Evolutionary conservation across 169 alveolate genomes (phyloP), one percentile per base, ranked within the genome.

Genomic region (Babesia ovis): DNA sequence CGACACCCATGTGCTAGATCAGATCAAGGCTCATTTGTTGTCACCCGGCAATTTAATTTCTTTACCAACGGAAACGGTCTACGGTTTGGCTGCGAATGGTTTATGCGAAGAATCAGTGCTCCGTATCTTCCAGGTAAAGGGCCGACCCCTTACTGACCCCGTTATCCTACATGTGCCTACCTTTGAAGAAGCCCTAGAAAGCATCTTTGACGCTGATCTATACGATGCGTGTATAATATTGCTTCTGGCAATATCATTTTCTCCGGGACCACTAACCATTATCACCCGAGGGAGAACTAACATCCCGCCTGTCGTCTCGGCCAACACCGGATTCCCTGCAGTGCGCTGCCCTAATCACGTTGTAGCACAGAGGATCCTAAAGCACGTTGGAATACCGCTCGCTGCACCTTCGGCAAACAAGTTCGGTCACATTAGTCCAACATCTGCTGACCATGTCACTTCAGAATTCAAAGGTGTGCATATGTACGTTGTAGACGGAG

Each of bases 371-470:
- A 84, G 86, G 55, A 73, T 97, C 23, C 85, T 97, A 16, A 77
- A 86, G 74, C 54, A 77, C 32, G 59, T 92, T 35, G 81, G 83
- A 4, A 57, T 90, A 0, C 99, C 99, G 0, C 85, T 97, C 18
- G 98, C 98, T 35, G 99, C 98, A 18, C 99, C 99, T 18, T 89
- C 96, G 20, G 99, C 99, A 0, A 97, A 97, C 84, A 87, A 93
- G 80, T 97, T 96, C 57, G 95, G 97, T 25, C 99, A 97, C 86
- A 96, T 97, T n/a, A 91, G 97, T 68, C 99, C 99, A 9, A 95
- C 98, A 0, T 86, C 87, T 37, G 94, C 98, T 14, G 82, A 89
- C 39, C 99, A 97, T 77, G 98, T 97, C 16, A 79, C 85, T 27
- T 81, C 92, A 55, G 99, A 97, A 83, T 97, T 97, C 68, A 69